Evolutionary conservation across 225 moss, liverwort and hornwort genomes (phyloP), one percentile per base, ranked within the genome.

Genomic region (Climacium dendroides): DNA sequence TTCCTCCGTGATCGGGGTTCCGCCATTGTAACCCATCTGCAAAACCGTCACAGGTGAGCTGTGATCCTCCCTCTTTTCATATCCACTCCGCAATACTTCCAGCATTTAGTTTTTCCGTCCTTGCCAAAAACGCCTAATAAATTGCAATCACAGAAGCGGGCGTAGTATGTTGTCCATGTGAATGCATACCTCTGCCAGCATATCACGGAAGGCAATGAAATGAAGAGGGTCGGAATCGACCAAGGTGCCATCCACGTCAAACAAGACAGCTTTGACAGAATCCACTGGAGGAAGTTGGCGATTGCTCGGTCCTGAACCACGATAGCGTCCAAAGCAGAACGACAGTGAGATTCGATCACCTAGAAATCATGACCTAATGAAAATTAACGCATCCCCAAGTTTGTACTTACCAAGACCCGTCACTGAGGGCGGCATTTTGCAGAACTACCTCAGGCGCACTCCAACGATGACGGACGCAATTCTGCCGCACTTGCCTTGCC

Each of bases 241-340:
- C 60, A 98, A 89, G 67, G 97, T 98, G 91, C 97, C 97, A 88
- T 98, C 97, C 75, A 98, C 96, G 87, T 98, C 97, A 89, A 98
- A 98, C 52, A 98, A 83, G 57, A 96, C 83, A 66, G 96, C 97
- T 88, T 93, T 83, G 85, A 98, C 84, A 53, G 85, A 89, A 66
- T 83, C 74, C 7, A 94, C 24, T 10, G 94, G 90, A 59, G 96
- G 97, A 85, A 98, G 89, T 28, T 94, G 91, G 52, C 93, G 95
- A 87, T 90, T 90, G 83, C 87, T 86, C 50, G 79, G 81, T 82
- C 52, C 95, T 96, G 83, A 35, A 87, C 61, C 72, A 85, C 64
- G 54, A 53, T 18, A 78, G 61, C 54, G 24, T 35, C 83, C 71
- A 74, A 45, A 67, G 39, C 83, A 85, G 60, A 59, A 79, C 60